Evolutionary conservation across 169 alveolate species (phyloP).

Genomic region (Cryptosporidium bovis): DNA sequence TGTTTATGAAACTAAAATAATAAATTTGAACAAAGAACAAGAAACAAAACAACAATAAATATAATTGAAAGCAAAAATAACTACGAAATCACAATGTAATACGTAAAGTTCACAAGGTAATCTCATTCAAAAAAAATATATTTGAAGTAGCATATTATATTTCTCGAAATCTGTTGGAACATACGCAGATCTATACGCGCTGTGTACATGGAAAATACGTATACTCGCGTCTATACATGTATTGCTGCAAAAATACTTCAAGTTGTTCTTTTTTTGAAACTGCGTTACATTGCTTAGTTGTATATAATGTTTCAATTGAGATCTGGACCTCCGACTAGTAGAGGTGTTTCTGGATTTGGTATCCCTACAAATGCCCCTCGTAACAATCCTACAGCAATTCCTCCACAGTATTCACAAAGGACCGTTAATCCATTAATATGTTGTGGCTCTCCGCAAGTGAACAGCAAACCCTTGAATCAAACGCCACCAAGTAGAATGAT

Average conservation of each 20-base stretch:
- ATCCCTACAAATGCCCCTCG: conserved; percentile 26
- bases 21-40: no score
- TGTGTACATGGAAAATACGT: conserved; percentile 28
- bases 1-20: no score
- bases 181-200: conserved; percentile 62
- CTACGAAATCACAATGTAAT: no score
- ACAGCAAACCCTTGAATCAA: conserved; percentile 32
- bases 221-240: no score
- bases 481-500: conserved; percentile 72
- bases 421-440: conserved; percentile 65
- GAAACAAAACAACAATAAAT: no score
- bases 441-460: conserved; percentile 45
- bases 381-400: conserved; percentile 2
- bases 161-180: no score
- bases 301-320: conserved; percentile 50
- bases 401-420: conserved; percentile 45
- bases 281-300: background rate
- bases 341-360: conserved; percentile 61
- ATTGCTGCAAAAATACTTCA: no score
- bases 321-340: conserved; percentile 67
- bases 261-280: no score
- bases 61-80: no score
- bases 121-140: no score
- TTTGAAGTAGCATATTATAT: no score
- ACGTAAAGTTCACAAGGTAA: no score